Evolutionary conservation across 2,329 filamentous ascomycete genomes (phyloP).

Genomic region (Alternaria postmessia): DNA sequence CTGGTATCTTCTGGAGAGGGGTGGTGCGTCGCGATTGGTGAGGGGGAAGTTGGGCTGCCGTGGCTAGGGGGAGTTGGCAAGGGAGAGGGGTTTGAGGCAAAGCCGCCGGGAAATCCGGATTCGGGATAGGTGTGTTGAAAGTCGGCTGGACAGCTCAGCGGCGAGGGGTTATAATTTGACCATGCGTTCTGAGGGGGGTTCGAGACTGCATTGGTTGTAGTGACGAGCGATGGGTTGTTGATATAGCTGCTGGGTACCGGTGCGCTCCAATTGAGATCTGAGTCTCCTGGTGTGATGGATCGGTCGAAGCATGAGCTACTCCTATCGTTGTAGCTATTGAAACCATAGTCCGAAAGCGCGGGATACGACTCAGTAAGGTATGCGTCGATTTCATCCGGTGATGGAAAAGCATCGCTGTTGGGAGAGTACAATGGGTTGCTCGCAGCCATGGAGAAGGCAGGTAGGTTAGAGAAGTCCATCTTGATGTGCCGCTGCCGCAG

Average conservation of each 20-base stretch:
- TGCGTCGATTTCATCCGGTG: constrained; percentile 10
- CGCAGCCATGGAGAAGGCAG: constrained; percentile 4
- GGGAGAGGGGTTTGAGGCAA: constrained; percentile 11
- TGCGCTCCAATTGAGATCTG: constrained; percentile 6
- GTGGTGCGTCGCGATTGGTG: constrained; percentile 1
- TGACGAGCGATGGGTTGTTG: constrained; percentile 1
- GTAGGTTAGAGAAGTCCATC: constrained; percentile 12
- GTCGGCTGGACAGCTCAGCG: constrained; percentile 8
- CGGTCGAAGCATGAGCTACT: constrained; percentile 5
- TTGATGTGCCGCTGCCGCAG: background rate
- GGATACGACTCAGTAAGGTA: constrained; percentile 11
- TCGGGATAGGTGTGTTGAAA: constrained; percentile 8
- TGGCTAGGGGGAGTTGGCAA: constrained; percentile 9
- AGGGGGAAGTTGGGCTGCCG: constrained; percentile 6
- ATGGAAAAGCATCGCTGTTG: constrained; percentile 15
- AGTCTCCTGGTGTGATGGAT: constrained; percentile 2
- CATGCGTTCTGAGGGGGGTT: constrained; percentile 8
- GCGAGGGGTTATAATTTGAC: constrained; percentile 5
- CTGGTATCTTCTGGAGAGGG: constrained; percentile 3
- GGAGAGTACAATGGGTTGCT: constrained; percentile 11
- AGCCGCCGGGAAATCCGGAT: constrained; percentile 5
- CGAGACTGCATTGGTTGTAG: background rate
- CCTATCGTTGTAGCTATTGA: background rate
- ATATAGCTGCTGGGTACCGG: constrained; percentile 10
- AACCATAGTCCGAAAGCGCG: constrained; percentile 7